phyloP scores from a whole-genome alignment of 495 filamentous ascomycete species.

The Filosporella fistucella region DNA sequence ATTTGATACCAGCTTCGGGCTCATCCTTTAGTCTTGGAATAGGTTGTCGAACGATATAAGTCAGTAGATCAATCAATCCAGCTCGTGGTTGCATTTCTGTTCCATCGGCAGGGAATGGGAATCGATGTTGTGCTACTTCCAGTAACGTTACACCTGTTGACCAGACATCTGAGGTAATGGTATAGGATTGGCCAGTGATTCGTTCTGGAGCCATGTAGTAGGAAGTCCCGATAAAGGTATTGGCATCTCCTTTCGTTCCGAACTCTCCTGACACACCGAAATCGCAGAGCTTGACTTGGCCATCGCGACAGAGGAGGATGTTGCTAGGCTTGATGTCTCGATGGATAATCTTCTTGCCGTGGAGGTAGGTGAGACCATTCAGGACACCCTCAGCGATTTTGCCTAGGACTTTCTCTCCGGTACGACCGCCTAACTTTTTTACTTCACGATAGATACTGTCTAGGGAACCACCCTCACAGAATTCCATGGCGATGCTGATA shows the following conservation, averaged over 20 bases:
- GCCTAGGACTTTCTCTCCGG: slow-evolving; percentile 96
- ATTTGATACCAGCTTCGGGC: slow-evolving; percentile 71
- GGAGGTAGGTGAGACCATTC: slow-evolving; percentile 92
- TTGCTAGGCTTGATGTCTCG: slow-evolving; percentile 99
- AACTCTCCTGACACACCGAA: slow-evolving; percentile 98
- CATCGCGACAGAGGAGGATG: slow-evolving; percentile 87
- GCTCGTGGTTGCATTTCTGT: slow-evolving; percentile 84
- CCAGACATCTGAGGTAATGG: slow-evolving; percentile 98
- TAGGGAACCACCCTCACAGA: slow-evolving; percentile 92
- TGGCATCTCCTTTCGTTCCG: slow-evolving; percentile 96
- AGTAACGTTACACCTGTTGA: slow-evolving; percentile 92
- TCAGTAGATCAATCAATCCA: slow-evolving; percentile 88
- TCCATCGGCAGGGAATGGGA: slow-evolving; percentile 95
- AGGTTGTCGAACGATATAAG: slow-evolving; percentile 93
- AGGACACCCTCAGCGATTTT: slow-evolving; percentile 96
- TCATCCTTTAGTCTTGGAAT: slow-evolving; percentile 97
- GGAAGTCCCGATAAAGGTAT: slow-evolving; percentile 97
- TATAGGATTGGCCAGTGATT: slow-evolving; percentile 95
- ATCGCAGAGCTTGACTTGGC: slow-evolving; percentile 95
- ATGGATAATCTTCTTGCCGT: slow-evolving; percentile 95
- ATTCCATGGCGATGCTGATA: slow-evolving; percentile 98
- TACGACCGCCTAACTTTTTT: slow-evolving; percentile 88
- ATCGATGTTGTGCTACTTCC: slow-evolving; percentile 95
- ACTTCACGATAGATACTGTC: slow-evolving; percentile 97
- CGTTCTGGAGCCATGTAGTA: slow-evolving; percentile 99